Evolutionary conservation across 2,329 filamentous ascomycete genomes (phyloP).

Genomic region (Cladosporium austrohemisphaericum): DNA sequence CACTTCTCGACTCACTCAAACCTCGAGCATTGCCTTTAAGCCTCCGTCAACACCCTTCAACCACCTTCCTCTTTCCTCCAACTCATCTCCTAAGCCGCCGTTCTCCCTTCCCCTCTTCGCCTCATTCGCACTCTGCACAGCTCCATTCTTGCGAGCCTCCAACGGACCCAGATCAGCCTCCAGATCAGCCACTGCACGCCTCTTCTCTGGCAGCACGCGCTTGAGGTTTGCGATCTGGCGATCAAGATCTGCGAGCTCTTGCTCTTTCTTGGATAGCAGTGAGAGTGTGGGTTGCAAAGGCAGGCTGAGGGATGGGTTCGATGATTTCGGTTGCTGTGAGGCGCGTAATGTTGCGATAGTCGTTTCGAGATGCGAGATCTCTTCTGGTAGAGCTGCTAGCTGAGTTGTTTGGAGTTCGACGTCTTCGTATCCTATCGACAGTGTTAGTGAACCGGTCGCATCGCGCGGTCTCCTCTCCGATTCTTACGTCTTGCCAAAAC

Average conservation of each 20-base stretch:
- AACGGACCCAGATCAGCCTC: slow-evolving; percentile 65
- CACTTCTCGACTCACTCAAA: slow-evolving; percentile 29
- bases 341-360: slow-evolving; percentile 47
- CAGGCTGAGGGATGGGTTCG: slow-evolving; percentile 39
- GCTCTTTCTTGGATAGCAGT: slow-evolving; percentile 39
- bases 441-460: not conserved
- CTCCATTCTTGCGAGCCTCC: slow-evolving; percentile 63
- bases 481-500: slow-evolving; percentile 53
- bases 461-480: not conserved
- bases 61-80: slow-evolving; percentile 74
- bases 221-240: slow-evolving; percentile 49
- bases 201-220: slow-evolving; percentile 61
- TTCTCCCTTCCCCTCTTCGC: slow-evolving; percentile 65
- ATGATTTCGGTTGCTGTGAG: slow-evolving; percentile 32
- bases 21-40: slow-evolving; percentile 61
- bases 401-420: slow-evolving; percentile 51
- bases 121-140: slow-evolving; percentile 61
- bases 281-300: slow-evolving; percentile 42
- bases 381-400: slow-evolving; percentile 48
- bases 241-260: slow-evolving; percentile 40
- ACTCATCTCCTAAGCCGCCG: slow-evolving; percentile 64
- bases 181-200: slow-evolving; percentile 63
- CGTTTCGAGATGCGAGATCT: slow-evolving; percentile 50
- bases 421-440: slow-evolving; percentile 48
- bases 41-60: slow-evolving; percentile 64